phyloP scores from a whole-genome alignment of 257 asterid genomes.

The Gentiana macrophylla region DNA sequence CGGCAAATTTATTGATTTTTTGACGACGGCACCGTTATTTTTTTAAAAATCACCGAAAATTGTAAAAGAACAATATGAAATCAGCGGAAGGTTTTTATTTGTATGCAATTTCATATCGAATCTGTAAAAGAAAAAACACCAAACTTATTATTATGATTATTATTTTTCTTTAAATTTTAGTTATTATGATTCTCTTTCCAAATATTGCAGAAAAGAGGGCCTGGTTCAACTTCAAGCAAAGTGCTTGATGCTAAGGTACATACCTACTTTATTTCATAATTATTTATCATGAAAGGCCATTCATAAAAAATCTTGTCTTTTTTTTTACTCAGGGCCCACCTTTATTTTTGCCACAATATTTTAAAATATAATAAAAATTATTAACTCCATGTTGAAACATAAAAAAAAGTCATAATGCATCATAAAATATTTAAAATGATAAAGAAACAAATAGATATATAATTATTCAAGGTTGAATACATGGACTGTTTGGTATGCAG shows the following conservation, averaged over 20 bases:
- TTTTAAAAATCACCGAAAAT: not conserved
- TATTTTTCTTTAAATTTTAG: too few relatives aligned
- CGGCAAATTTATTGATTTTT: too few relatives aligned
- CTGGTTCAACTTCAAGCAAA: slow-evolving; percentile 59
- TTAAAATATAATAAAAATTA: not conserved
- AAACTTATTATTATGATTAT: not conserved
- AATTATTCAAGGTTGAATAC: slow-evolving; percentile 3
- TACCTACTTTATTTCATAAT: not conserved
- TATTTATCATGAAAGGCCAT: not conserved
- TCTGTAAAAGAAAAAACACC: too few relatives aligned
- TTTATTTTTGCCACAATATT: not conserved
- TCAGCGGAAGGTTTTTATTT: too few relatives aligned
- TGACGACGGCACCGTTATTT: not conserved
- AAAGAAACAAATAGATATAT: too few relatives aligned
- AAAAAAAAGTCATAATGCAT: not conserved
- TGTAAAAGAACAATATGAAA: not conserved
- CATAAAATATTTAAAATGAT: too few relatives aligned
- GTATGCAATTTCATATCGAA: too few relatives aligned
- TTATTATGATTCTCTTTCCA: not conserved
- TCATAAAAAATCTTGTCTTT: not conserved
- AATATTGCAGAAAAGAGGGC: slow-evolving; percentile 63
- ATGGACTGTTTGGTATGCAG: slow-evolving; percentile 24
- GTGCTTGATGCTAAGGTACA: slow-evolving; percentile 78
- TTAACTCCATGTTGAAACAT: not conserved
- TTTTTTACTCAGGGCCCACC: not conserved